phyloP scores from a whole-genome alignment of 805 yeast genomes.

The Ogataea nonfermentans region DNA sequence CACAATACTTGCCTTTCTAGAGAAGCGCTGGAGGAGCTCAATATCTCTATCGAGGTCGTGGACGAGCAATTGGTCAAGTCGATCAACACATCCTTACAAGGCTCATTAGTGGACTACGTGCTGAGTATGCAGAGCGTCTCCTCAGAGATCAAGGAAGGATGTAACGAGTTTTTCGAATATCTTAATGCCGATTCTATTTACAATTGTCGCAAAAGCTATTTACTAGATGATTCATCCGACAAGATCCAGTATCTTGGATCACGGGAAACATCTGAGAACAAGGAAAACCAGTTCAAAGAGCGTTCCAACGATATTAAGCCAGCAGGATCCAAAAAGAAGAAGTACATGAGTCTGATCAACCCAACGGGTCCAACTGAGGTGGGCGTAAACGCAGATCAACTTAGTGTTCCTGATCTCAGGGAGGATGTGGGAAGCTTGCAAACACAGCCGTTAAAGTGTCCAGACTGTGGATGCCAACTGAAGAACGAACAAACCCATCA shows the following conservation, averaged over 20 bases:
- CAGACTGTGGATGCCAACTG: constrained; percentile 18
- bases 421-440: constrained; percentile 9
- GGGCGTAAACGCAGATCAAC: constrained; percentile 10
- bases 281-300: constrained; percentile 18
- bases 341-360: constrained; percentile 16
- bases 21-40: constrained; percentile 53
- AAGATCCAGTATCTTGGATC: constrained; percentile 20
- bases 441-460: constrained; percentile 15
- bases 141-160: constrained; percentile 29
- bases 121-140: constrained; percentile 32
- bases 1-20: constrained; percentile 41
- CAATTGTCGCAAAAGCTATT: constrained; percentile 21
- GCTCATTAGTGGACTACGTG: constrained; percentile 45
- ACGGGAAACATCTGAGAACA: constrained; percentile 20
- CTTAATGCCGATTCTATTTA: constrained; percentile 24
- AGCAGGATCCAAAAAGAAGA: constrained; percentile 16
- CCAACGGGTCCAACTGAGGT: constrained; percentile 16
- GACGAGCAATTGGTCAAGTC: constrained; percentile 50
- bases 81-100: constrained; percentile 44
- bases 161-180: constrained; percentile 30
- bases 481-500: constrained; percentile 20
- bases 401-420: constrained; percentile 7
- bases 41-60: constrained; percentile 49
- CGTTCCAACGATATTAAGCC: constrained; percentile 11
- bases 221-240: constrained; percentile 18